Conservation (phyloP, 108 stramenopile species). For the Cyclotella atomus region DNA sequence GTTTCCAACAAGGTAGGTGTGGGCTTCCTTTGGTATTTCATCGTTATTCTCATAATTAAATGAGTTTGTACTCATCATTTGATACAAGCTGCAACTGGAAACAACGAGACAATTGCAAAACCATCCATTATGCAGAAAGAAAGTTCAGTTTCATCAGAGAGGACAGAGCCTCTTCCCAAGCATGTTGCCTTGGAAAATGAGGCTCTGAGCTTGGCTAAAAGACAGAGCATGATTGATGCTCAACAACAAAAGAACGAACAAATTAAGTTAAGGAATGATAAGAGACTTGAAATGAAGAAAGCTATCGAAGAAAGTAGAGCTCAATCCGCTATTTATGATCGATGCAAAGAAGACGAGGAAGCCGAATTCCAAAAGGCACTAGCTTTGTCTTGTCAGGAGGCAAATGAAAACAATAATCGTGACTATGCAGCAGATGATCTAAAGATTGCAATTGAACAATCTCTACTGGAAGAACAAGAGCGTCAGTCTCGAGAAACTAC, state of each 20-base stretch:
- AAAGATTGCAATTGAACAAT: constrained; percentile 30
- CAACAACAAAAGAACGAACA: constrained; percentile 7
- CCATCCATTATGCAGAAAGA: background rate
- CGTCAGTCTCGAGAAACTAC: constrained; percentile 5
- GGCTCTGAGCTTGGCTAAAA: constrained; percentile 13
- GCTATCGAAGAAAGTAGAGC: constrained; percentile 30
- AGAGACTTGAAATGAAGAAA: constrained; percentile 17
- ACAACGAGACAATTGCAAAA: background rate
- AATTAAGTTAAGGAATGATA: background rate
- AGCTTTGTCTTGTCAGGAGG: constrained; percentile 6
- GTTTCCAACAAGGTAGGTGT: constrained; percentile 16
- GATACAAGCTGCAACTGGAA: constrained; percentile 4
- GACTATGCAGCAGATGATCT: constrained; percentile 5
- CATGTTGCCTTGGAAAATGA: constrained; percentile 31
- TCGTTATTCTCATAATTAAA: background rate
- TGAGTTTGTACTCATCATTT: background rate
- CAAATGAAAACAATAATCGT: background rate
- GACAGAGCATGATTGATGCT: constrained; percentile 26
- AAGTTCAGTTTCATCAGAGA: background rate
- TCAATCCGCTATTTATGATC: background rate
- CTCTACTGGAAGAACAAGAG: constrained; percentile 30
- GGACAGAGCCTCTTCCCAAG: constrained; percentile 28
- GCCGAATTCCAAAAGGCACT: constrained; percentile 14
- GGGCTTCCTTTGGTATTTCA: background rate
- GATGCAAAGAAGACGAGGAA: background rate